Percentiles rank a stretch among this genome's conserved stretches.
Evolutionary conservation across 2,329 filamentous ascomycete species (phyloP).

Genomic region (Seiridium cupressi): DNA sequence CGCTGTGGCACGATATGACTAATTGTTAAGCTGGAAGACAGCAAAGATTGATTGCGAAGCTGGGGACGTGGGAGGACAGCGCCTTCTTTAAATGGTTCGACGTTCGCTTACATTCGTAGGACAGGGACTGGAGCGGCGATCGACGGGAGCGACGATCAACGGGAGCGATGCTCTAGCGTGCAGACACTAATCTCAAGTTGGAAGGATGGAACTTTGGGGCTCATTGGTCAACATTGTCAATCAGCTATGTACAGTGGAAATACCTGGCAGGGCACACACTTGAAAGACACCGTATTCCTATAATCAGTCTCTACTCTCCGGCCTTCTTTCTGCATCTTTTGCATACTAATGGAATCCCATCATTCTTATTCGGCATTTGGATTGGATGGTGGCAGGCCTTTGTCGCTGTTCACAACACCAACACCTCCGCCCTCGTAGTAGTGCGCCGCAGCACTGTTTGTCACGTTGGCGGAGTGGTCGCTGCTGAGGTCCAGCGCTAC

Average conservation of each 20-base stretch:
- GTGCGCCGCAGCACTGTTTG: background rate
- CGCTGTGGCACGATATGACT: background rate
- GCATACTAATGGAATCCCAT: too few species aligned
- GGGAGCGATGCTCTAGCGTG: too few species aligned
- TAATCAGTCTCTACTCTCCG: too few species aligned
- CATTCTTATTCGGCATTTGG: background rate
- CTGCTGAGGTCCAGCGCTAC: constrained; percentile 4
- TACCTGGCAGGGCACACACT: too few species aligned
- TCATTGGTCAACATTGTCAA: background rate
- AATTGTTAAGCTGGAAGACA: background rate
- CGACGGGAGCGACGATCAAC: too few species aligned
- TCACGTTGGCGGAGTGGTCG: background rate
- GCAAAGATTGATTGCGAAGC: background rate
- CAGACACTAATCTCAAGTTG: background rate
- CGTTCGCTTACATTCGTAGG: too few species aligned
- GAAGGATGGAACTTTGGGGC: background rate
- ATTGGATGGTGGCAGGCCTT: constrained; percentile 1
- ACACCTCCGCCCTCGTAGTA: constrained; percentile 6
- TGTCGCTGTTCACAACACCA: background rate
- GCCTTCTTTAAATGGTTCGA: background rate
- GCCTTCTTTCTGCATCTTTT: too few species aligned
- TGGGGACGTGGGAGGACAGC: background rate
- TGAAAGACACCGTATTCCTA: too few species aligned
- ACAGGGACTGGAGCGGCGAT: too few species aligned
- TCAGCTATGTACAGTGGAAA: too few species aligned